Percentiles rank a stretch among this genome's conserved stretches.
Conservation (phyloP, 2,329 filamentous ascomycete genomes). For the Elsinoe perseae region DNA sequence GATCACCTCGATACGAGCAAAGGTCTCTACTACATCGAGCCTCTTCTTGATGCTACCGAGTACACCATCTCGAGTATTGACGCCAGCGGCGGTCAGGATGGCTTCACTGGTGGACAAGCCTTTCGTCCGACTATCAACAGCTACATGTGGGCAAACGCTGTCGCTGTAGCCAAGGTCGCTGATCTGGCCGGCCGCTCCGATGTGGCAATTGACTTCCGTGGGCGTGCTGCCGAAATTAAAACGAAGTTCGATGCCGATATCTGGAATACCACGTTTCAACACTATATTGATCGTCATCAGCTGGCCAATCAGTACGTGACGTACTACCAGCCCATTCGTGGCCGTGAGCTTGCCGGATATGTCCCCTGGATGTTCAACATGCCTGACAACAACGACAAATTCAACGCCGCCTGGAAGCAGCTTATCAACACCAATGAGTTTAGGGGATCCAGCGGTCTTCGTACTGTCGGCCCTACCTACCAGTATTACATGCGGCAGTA, state of each 20-base stretch:
- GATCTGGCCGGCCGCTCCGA: conserved; percentile 25
- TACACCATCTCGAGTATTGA: conserved; percentile 41
- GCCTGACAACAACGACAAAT: conserved; percentile 33
- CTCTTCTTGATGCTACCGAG: conserved; percentile 38
- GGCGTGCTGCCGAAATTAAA: conserved; percentile 32
- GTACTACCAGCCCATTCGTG: conserved; percentile 36
- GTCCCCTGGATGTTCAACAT: conserved; percentile 39
- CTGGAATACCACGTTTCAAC: conserved; percentile 39
- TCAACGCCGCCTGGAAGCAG: conserved; percentile 34
- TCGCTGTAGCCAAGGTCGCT: conserved; percentile 36
- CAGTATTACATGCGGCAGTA: conserved; percentile 41
- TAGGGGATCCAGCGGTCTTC: conserved; percentile 32
- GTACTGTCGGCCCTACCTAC: conserved; percentile 39
- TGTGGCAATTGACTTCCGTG: conserved; percentile 20
- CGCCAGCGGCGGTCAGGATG: conserved; percentile 34
- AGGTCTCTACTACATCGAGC: conserved; percentile 38
- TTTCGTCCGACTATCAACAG: conserved; percentile 41
- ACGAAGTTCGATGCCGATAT: conserved; percentile 33
- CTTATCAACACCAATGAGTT: conserved; percentile 31
- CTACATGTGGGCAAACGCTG: conserved; percentile 39
- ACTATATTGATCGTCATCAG: conserved; percentile 40
- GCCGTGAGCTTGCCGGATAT: conserved; percentile 38
- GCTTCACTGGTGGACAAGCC: conserved; percentile 35
- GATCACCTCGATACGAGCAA: conserved; percentile 36
- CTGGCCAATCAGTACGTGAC: conserved; percentile 34